Evolutionary conservation across 148 eudicot species (phyloP).

Genomic region (Vaccinium darrowii): DNA sequence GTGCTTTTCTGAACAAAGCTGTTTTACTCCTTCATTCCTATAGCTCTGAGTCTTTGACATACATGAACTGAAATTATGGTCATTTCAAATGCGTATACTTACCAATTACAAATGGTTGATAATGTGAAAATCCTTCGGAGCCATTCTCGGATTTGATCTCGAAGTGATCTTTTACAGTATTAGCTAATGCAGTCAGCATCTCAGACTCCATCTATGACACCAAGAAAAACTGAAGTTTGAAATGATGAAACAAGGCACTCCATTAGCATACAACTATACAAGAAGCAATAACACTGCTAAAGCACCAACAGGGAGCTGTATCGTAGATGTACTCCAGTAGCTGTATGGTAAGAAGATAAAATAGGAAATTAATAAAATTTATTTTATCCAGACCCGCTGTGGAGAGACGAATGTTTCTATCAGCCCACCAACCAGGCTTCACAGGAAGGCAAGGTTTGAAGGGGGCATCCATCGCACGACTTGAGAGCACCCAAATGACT

Average conservation of each 20-base stretch:
- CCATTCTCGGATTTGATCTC: background rate
- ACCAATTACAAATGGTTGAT: slow-evolving; percentile 30
- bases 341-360: too few relatives aligned
- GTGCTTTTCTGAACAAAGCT: background rate
- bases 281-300: background rate
- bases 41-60: background rate
- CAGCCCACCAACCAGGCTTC: too few relatives aligned
- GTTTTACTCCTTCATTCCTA: background rate
- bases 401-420: too few relatives aligned
- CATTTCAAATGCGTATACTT: slow-evolving; percentile 3
- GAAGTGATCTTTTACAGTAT: slow-evolving; percentile 10
- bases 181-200: slow-evolving; percentile 3
- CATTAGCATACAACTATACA: background rate
- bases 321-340: background rate
- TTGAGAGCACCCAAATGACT: too few relatives aligned
- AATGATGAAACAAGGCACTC: background rate
- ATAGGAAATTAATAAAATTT: too few relatives aligned
- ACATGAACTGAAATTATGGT: background rate
- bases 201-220: slow-evolving; percentile 13
- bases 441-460: too few relatives aligned
- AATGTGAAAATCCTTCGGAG: slow-evolving; percentile 2
- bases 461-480: too few relatives aligned
- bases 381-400: too few relatives aligned
- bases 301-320: background rate
- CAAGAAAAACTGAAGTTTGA: background rate